Percentiles rank a stretch among this genome's conserved stretches.
Conservation (phyloP, 768 basidiomycete genomes). For the Omphalotus guepiniiformis region DNA sequence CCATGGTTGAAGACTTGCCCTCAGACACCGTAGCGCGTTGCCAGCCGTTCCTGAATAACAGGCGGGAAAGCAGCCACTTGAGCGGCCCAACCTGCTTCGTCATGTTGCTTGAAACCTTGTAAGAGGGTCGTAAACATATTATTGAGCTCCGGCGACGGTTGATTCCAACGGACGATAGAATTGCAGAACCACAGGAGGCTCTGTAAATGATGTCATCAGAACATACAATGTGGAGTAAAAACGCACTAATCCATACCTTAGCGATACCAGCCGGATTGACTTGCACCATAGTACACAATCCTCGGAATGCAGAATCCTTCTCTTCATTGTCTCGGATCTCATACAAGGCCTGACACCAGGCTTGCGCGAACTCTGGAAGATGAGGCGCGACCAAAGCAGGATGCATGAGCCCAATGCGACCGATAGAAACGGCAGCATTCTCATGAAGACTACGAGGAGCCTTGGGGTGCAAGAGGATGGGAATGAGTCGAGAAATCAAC, state of each 20-base stretch:
- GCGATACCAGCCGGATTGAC: conserved; percentile 91
- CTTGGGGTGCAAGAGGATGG: conserved; percentile 88
- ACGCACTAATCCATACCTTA: conserved; percentile 53
- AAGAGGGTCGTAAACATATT: conserved; percentile 91
- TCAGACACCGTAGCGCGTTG: conserved; percentile 83
- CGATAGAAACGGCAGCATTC: conserved; percentile 98
- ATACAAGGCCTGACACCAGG: conserved; percentile 95
- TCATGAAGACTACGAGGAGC: conserved; percentile 93
- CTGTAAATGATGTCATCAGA: conserved; percentile 42
- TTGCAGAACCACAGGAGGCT: conserved; percentile 98
- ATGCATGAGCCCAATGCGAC: conserved; percentile 91
- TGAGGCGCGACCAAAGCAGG: conserved; percentile 86
- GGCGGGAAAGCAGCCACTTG: conserved; percentile 84
- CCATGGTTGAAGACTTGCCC: conserved; percentile 6
- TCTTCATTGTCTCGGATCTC: conserved; percentile 99
- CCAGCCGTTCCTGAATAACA: conserved; percentile 82
- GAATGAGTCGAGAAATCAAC: conserved; percentile 83
- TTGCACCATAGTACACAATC: conserved; percentile 93
- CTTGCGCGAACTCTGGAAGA: conserved; percentile 84
- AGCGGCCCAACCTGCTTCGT: conserved; percentile 79
- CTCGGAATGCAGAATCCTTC: conserved; percentile 98
- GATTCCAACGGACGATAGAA: conserved; percentile 92
- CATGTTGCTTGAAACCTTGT: conserved; percentile 85
- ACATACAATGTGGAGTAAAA: not conserved
- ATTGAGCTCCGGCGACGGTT: conserved; percentile 88